Base-by-base conservation (phyloP, 306 rosid genomes). In the Vigna angularis region DNA sequence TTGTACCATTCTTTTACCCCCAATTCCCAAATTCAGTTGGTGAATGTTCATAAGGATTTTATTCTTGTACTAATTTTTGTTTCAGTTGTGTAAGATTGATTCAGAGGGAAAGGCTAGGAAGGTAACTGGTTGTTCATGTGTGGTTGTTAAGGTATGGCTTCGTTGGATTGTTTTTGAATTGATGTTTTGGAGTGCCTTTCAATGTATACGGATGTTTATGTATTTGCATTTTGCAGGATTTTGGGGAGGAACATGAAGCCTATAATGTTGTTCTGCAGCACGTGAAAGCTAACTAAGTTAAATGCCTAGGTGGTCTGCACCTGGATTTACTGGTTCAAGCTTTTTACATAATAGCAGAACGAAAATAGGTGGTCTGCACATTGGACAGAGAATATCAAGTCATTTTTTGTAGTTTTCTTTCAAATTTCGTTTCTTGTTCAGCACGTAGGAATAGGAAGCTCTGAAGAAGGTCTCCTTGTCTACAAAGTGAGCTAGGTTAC, bases 61-160 rank as follows among this genome's bases (percentile, higher is more conserved):
- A 12, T 70, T 52, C 44, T 61, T 40, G 24, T 42, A n/a, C n/a
- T 14, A 14, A 2, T 7, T 64, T 26, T n/a, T 17, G 18, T 22
- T 82, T 61, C 82, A 88, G 97, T 81, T 91, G 83, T 89, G 97
- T 80, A 89, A 91, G 84, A 89, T 91, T 52, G 97, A 91, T 72
- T 86, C 96, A 0, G 96, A 91, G 65, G 96, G 96, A 61, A 91
- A 91, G 78, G 96, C 96, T 3, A 89, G 85, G 56, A 82, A 82
- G 65, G 85, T 82, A 5, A 79, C 64, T 5, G 82, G 85, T n/a
- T 82, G 85, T 74, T 88, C 92, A n/a, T 91, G 94, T 7, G 94
- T 91, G 14, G 97, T 91, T 70, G 94, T 91, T 73, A 86, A 87
- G 91, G 97, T 91, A 89, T 28, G 70, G 40, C 8, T 20, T 56